Base-by-base conservation (phyloP, 1,284 basidiomycete genomes). In the Moniliophthora roreri region DNA sequence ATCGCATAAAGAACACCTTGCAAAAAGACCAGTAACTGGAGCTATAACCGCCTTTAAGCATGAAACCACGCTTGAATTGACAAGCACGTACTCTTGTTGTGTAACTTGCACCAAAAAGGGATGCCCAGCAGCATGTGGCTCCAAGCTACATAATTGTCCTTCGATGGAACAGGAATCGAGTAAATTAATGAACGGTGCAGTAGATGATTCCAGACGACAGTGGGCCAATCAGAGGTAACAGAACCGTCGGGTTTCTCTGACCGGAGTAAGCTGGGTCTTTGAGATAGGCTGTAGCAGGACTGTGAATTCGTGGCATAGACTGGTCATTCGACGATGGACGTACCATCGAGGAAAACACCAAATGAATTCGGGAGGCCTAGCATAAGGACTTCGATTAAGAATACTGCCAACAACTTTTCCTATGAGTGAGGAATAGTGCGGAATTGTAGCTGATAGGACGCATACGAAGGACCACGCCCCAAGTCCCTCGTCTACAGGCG, bases 1-100 rank as follows among this genome's bases (percentile, higher is more conserved):
- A 75, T 52, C 4, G 66, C 69, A 54, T 75, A 76, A 2, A 74
- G 46, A 4, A 70, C 59, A 16, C 73, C 74, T 62, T 77, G 72
- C 3, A 74, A 59, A 26, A 65, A 53, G 11, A 77, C 50, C 0
- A 77, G 63, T 39, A 28, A 20, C 15, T 21, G 26, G 15, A 46
- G 4, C 44, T 46, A 46, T 15, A n/a, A 15, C 9, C 3, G n/a
- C 9, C 13, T 44, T 10, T 4, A 9, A 15, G 13, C 13, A 8
- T 6, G 3, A 24, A 9, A 21, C 15, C 20, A 23, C 6, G 20
- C 11, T 15, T 15, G 23, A 10, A 2, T 20, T 23, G 6, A 7
- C 13, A 3, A 2, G 44, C 4, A 32, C 59, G 23, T 53, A 69
- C 70, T 50, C 63, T 63, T 9, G 53, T 68, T 10, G 66, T 65